Evolutionary conservation across 768 basidiomycete species (phyloP), one percentile per base, ranked within the genome.

Genomic region (Serendipita indica): DNA sequence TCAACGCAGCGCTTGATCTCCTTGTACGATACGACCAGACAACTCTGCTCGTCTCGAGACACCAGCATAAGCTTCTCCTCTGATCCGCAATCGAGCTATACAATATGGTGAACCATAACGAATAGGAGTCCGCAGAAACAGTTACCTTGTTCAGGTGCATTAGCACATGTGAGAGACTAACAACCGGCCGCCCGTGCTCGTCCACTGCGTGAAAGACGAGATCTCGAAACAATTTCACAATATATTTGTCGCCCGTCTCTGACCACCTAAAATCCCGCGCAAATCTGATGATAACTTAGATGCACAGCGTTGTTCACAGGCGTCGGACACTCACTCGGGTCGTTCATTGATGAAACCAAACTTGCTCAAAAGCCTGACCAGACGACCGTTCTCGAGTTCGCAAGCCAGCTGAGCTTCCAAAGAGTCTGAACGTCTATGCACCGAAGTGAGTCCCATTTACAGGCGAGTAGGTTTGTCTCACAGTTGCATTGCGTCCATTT

Each of bases 281-380:
- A 65, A 96, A 96, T 65, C 91, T 93, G 52, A 0, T 3, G 6
- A 1, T 22, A 45, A 13, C n/a, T n/a, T n/a, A n/a, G n/a, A n/a
- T n/a, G n/a, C n/a, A n/a, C n/a, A n/a, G n/a, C n/a, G 3, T 25
- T 35, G 6, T 14, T 33, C 14, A 10, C 22, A 18, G 46, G 30
- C 33, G 34, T 35, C n/a, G 22, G 22, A 16, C 3, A 78, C 88
- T 58, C 67, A 97, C 91, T 98, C 96, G 2, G 96, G 94, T n/a
- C 96, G 78, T 67, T 99, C 96, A 68, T 98, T 98, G 73, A 99
- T 97, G 70, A 99, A 98, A 0, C 91, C 91, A 64, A 99, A 84
- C 72, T 98, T 99, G 69, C 83, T 83, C 61, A 98, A 72, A 54
- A 98, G 70, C 49, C 96, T 77, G 30, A 97, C 86, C 7, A 98